Conservation (phyloP, 176 grass and related monocot genomes). For the Zea luxurians region DNA sequence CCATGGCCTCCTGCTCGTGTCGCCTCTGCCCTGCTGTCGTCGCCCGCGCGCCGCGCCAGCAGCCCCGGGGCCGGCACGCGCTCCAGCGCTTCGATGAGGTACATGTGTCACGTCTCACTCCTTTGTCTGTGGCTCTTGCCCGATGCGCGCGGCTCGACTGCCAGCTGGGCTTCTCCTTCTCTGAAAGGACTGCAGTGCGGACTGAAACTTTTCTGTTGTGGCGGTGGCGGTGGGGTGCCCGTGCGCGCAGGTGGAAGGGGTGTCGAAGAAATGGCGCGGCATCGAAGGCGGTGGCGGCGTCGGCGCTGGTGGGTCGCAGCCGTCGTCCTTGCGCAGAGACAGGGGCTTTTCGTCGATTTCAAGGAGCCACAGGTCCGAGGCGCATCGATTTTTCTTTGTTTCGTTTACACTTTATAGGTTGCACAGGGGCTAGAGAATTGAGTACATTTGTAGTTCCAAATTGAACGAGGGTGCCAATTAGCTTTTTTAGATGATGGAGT, state of each 20-base stretch:
- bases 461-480: too few relatives aligned
- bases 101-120: not conserved
- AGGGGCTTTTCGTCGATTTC: too few relatives aligned
- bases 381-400: too few relatives aligned
- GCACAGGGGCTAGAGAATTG: too few relatives aligned
- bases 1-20: constrained; percentile 34
- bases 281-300: constrained; percentile 14
- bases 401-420: too few relatives aligned
- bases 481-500: too few relatives aligned
- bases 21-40: constrained; percentile 48
- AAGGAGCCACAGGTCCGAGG: too few relatives aligned
- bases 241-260: constrained; percentile 44
- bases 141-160: not conserved
- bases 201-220: not conserved
- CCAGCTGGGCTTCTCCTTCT: not conserved
- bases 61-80: constrained; percentile 23
- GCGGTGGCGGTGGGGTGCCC: not conserved
- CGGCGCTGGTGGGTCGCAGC: too few relatives aligned
- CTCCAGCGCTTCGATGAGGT: constrained; percentile 52
- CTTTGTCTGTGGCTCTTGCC: not conserved
- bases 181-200: not conserved
- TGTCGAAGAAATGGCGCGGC: constrained; percentile 62
- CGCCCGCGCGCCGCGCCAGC: constrained; percentile 46
- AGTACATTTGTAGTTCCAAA: too few relatives aligned
- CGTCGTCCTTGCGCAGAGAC: too few relatives aligned